Evolutionary conservation across 345 rosid genomes (phyloP).

Genomic region (Salix brachista): DNA sequence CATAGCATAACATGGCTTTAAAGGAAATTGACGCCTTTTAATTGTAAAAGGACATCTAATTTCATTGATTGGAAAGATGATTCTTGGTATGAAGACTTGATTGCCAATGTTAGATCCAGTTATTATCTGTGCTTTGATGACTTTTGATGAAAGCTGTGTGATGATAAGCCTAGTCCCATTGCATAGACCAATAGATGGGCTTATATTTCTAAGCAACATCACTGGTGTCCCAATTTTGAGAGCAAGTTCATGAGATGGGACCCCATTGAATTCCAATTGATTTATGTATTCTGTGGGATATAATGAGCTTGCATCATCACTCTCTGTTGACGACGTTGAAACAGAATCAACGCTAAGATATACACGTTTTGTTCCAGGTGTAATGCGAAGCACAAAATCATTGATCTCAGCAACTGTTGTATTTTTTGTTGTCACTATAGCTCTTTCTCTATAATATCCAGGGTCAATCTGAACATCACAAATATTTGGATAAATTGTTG

Average conservation of each 20-base stretch:
- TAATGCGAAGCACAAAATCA: too few relatives aligned
- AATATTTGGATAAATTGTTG: too few relatives aligned
- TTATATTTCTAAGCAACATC: constrained; percentile 5
- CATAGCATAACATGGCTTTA: neutral
- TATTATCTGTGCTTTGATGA: neutral
- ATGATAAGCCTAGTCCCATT: constrained; percentile 7
- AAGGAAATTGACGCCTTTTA: neutral
- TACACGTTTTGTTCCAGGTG: too few relatives aligned
- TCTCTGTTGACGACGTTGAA: too few relatives aligned
- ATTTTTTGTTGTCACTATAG: too few relatives aligned
- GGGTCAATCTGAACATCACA: too few relatives aligned
- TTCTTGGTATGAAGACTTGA: neutral
- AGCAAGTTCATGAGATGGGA: neutral
- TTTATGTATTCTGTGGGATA: neutral
- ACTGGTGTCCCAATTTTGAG: constrained; percentile 7
- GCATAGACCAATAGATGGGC: neutral
- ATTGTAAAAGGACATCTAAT: neutral
- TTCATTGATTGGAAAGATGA: neutral
- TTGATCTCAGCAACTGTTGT: too few relatives aligned
- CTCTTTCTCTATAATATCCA: too few relatives aligned
- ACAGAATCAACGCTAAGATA: too few relatives aligned
- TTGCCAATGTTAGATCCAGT: neutral
- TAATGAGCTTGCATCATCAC: neutral
- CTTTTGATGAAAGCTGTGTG: neutral
- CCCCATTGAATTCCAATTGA: neutral